Base-by-base conservation (phyloP, 1,284 basidiomycete species). In the Anthracocystis panici-leucophaei region DNA sequence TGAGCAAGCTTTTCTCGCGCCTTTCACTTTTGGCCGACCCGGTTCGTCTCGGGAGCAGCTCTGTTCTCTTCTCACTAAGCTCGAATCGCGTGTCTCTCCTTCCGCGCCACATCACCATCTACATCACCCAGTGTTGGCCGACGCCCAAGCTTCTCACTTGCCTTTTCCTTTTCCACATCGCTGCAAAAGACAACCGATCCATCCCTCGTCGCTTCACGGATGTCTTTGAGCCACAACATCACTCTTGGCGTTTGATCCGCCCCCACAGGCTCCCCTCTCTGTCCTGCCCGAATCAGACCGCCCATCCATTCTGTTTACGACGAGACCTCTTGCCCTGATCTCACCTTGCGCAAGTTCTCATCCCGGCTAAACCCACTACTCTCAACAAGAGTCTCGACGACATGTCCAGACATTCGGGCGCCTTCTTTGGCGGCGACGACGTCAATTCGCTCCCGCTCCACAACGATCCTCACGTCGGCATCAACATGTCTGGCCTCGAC, bases 401-500 rank as follows among this genome's bases (percentile, higher is more conserved):
- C 55, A 76, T 76, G 74, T 67, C 74, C 53, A 61, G 74, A 40
- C 65, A 71, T 31, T 76, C 74, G n/a, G 60, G 52, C 38, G 65
- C 68, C 51, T 72, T 72, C 65, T 68, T 68, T 48, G 74, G 68
- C 35, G 35, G 12, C 68, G 68, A 76, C 60, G 68, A 76, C 27
- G 40, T 65, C 40, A 55, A 41, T 33, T 57, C 74, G 23, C 56
- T 76, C 14, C 74, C 68, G 31, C 68, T 72, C 21, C 67, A 70
- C 54, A 66, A 66, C 45, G 68, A 76, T 49, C 65, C 68, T 16
- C 74, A 76, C 55, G 74, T 76, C 33, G 74, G 74, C 55, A 76
- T 76, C 74, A 76, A 76, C 62, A 76, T 76, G 74, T 38, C 68
- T 4, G 64, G 64, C 21, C 57, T 71, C 35, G 68, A 76, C 40